Evolutionary conservation across 148 eudicot genomes (phyloP).

Genomic region (Nepenthes gracilis): DNA sequence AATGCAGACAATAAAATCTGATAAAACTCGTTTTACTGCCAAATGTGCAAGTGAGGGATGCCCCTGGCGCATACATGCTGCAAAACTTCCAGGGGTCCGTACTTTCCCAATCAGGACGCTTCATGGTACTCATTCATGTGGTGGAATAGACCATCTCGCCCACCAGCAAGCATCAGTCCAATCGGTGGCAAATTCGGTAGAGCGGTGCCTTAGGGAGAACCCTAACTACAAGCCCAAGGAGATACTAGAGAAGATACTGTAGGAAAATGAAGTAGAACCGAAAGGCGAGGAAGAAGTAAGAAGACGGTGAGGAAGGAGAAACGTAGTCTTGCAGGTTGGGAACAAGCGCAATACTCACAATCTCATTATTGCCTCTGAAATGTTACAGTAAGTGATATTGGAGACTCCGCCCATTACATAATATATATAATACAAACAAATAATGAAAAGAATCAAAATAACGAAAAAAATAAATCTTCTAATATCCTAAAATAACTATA

Average conservation of each 20-base stretch:
- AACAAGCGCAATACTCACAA: too few relatives aligned
- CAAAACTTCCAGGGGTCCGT: constrained; percentile 42
- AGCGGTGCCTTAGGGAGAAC: constrained; percentile 38
- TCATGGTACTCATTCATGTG: constrained; percentile 35
- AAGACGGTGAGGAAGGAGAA: too few relatives aligned
- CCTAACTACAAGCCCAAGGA: constrained; percentile 56
- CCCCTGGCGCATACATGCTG: constrained; percentile 58
- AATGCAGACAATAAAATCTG: constrained; percentile 49
- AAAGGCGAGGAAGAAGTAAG: too few relatives aligned
- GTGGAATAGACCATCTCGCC: constrained; percentile 42
- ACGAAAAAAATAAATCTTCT: too few relatives aligned
- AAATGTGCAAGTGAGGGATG: constrained; percentile 43
- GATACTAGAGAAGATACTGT: constrained; percentile 56
- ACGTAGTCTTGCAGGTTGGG: too few relatives aligned
- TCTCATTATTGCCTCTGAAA: too few relatives aligned
- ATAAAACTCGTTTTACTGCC: constrained; percentile 53
- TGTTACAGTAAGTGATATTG: too few relatives aligned
- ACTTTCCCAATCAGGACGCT: constrained; percentile 45
- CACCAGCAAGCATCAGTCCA: constrained; percentile 63
- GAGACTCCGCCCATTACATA: too few relatives aligned
- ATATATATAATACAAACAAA: too few relatives aligned
- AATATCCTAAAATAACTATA: too few relatives aligned
- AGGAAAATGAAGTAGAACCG: too few relatives aligned
- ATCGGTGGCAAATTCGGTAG: constrained; percentile 52
- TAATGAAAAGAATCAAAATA: too few relatives aligned